Evolutionary conservation across 2,329 filamentous ascomycete genomes (phyloP).

Genomic region (Aspergillus sp.): DNA sequence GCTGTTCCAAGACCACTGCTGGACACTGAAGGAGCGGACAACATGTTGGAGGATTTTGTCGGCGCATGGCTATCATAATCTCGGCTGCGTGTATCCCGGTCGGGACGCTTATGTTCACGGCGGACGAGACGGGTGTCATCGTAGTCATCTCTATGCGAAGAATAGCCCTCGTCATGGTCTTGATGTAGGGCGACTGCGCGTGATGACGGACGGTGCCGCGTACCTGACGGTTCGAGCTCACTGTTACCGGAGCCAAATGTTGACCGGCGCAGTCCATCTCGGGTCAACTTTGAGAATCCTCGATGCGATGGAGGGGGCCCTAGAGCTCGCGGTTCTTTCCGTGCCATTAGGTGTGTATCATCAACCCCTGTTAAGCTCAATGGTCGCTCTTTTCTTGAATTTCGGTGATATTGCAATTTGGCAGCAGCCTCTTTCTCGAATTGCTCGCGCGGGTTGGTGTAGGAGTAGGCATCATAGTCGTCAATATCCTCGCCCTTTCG

Average conservation of each 20-base stretch:
- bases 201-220: slow-evolving; percentile 38
- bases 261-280: slow-evolving; percentile 27
- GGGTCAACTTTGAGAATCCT: slow-evolving; percentile 38
- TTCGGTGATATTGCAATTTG: slow-evolving; percentile 31
- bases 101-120: slow-evolving; percentile 29
- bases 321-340: slow-evolving; percentile 29
- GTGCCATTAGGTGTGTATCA: slow-evolving; percentile 26
- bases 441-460: slow-evolving; percentile 48
- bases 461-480: slow-evolving; percentile 46
- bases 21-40: slow-evolving; percentile 16
- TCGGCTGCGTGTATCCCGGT: slow-evolving; percentile 20
- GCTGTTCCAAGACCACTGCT: slow-evolving; percentile 37
- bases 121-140: slow-evolving; percentile 44
- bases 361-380: slow-evolving; percentile 42
- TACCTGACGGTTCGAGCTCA: slow-evolving; percentile 37
- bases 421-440: slow-evolving; percentile 47
- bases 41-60: slow-evolving; percentile 17
- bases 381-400: slow-evolving; percentile 32
- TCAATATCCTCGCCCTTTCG: slow-evolving; percentile 41
- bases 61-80: slow-evolving; percentile 23
- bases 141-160: slow-evolving; percentile 44
- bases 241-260: slow-evolving; percentile 25
- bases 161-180: slow-evolving; percentile 45
- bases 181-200: slow-evolving; percentile 50
- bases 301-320: slow-evolving; percentile 41